Base-by-base conservation (phyloP, 164 flowering plant species). In the Nymphaea thermarum region DNA sequence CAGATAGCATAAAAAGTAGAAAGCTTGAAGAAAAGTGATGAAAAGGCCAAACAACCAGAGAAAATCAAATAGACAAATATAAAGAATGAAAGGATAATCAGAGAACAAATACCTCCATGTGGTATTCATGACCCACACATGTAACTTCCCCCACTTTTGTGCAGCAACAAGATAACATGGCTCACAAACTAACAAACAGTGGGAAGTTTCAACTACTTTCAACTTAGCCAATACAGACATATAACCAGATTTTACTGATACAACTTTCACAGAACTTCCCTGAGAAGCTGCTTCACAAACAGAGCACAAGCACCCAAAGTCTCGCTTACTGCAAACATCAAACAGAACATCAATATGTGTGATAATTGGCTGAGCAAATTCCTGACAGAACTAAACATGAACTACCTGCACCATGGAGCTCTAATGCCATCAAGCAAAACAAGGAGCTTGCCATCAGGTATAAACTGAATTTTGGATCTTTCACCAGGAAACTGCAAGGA, bases 381-480 rank as follows among this genome's bases (percentile, higher is more conserved):
- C 6, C 5, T 16, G 17, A 15, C 6, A 61, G 11, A 61, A 61
- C 1, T 6, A 59, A 41, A 62, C 70, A 74, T 62, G 17, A 63
- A 63, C 25, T 79, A 95, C 99, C 99, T 92, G 91, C 99, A 95
- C 66, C 67, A 77, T 71, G 99, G 93, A 67, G 81, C 81, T 79
- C 71, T 84, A 36, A 90, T 77, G 73, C 78, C 73, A 76, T 77
- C 82, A 18, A 81, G 77, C 18, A 87, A 73, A 74, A 89, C 88
- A 74, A 95, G 86, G 75, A 47, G 70, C 70, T 82, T 74, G 43
- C 85, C 93, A 85, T 86, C 84, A 63, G 96, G 94, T 67, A 88
- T 82, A 60, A 95, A 82, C 69, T 92, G 96, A 55, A 87, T 71
- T 63, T 81, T 76, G 60, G 85, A 84, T 66, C 77, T 80, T 66